Evolutionary conservation across 495 filamentous ascomycete species (phyloP).

Genomic region (Terfezia claveryi): DNA sequence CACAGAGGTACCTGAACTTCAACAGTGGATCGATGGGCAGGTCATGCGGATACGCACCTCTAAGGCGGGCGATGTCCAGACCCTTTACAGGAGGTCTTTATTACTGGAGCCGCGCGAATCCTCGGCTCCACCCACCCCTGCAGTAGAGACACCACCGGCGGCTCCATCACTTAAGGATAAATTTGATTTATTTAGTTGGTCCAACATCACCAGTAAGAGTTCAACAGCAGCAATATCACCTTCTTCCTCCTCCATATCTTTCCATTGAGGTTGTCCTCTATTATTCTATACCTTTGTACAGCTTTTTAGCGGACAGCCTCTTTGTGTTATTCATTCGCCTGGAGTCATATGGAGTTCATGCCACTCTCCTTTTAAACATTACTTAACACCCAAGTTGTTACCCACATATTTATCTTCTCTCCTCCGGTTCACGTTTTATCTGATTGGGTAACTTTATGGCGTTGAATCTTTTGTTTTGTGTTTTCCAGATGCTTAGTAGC

Average conservation of each 20-base stretch:
- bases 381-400: no score
- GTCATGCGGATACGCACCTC: conserved; percentile 58
- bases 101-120: conserved; percentile 36
- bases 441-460: no score
- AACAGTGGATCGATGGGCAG: conserved; percentile 80
- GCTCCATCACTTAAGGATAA: conserved; percentile 21
- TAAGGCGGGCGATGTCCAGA: conserved; percentile 59
- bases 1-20: conserved; percentile 64
- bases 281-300: no score
- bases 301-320: no score
- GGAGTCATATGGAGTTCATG: no score
- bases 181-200: conserved; percentile 36
- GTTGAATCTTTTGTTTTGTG: no score
- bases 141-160: conserved; percentile 2
- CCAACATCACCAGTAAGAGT: conserved; percentile 13
- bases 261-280: neutral
- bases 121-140: conserved; percentile 1
- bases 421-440: no score
- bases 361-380: no score
- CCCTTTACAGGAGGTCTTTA: conserved; percentile 70
- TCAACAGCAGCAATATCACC: conserved; percentile 26
- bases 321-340: no score
- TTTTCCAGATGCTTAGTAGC: no score
- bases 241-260: conserved; percentile 23
- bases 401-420: no score